A percentile compares a stretch with the other conserved stretches of the same genome.
These are phyloP conservation scores for Starmerella khaoyaiensis DNA, from an alignment of 805 yeast genomes.

Conservation along the genomic window DNA sequence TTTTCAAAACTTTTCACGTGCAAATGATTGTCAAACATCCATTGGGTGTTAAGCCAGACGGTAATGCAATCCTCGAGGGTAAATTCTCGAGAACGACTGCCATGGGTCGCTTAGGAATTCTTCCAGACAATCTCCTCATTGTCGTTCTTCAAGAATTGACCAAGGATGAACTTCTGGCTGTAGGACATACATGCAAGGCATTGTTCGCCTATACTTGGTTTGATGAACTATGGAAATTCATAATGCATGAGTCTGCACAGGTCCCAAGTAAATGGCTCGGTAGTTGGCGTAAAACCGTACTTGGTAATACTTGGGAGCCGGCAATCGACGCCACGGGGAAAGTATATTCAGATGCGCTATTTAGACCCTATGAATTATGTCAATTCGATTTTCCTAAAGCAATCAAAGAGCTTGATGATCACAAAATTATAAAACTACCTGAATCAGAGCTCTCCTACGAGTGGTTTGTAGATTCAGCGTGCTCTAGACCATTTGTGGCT, in stretches of 20 bases:
- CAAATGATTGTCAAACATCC: constrained; percentile 41
- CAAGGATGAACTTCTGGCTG: constrained; percentile 37
- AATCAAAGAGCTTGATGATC: constrained; percentile 38
- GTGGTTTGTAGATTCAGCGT: constrained; percentile 37
- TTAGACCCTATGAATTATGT: constrained; percentile 72
- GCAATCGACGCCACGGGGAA: constrained; percentile 23
- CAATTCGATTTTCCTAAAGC: constrained; percentile 46
- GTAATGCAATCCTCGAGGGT: constrained; percentile 40
- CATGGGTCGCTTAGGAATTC: constrained; percentile 28
- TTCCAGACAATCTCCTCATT: constrained; percentile 55
- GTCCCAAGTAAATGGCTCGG: constrained; percentile 48
- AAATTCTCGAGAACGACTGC: constrained; percentile 12
- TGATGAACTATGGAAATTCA: constrained; percentile 70
- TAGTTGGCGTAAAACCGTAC: constrained; percentile 59
- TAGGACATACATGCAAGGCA: constrained; percentile 51
- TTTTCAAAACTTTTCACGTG: not conserved
- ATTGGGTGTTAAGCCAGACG: constrained; percentile 60
- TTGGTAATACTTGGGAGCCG: constrained; percentile 27
- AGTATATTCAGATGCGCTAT: constrained; percentile 65
- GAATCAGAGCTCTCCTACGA: constrained; percentile 35
- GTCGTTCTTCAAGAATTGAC: constrained; percentile 39
- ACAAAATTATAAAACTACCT: constrained; percentile 18
- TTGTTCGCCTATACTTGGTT: constrained; percentile 59
- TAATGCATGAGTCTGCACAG: constrained; percentile 32
- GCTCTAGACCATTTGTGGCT: constrained; percentile 53